Percentiles rank a stretch among this genome's conserved stretches.
Evolutionary conservation across 2,329 filamentous ascomycete species (phyloP).

Genomic region (Raffaelea arxii): DNA sequence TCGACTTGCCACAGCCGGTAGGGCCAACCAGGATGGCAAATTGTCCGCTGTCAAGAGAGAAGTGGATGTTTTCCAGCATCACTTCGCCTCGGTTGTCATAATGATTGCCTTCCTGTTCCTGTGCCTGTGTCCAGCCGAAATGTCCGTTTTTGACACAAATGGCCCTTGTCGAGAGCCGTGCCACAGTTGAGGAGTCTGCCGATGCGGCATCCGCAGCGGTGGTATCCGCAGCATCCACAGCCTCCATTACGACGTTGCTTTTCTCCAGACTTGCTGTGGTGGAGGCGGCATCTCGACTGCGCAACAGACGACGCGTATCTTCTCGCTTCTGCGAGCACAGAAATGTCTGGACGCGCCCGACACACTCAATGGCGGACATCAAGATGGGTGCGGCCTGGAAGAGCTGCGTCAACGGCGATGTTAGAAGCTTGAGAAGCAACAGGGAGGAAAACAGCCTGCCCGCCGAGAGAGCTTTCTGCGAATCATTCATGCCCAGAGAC

Average conservation of each 20-base stretch:
- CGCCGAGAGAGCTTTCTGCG: slow-evolving; percentile 18
- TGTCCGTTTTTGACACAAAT: too few species aligned
- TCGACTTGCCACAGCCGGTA: slow-evolving; percentile 13
- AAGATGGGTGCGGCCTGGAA: slow-evolving; percentile 23
- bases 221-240: too few species aligned
- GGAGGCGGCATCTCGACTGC: neutral
- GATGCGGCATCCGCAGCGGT: too few species aligned
- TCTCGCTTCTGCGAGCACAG: slow-evolving; percentile 17
- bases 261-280: neutral
- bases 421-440: slow-evolving; percentile 15
- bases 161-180: too few species aligned
- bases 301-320: slow-evolving; percentile 14
- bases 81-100: too few species aligned
- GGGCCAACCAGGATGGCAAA: slow-evolving; percentile 8
- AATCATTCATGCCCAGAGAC: slow-evolving; percentile 11
- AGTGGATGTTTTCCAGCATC: neutral
- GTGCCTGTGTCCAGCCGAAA: too few species aligned
- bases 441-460: slow-evolving; percentile 21
- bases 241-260: neutral
- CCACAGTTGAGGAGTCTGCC: too few species aligned
- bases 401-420: slow-evolving; percentile 18
- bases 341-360: slow-evolving; percentile 25
- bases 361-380: slow-evolving; percentile 21
- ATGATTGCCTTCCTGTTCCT: too few species aligned
- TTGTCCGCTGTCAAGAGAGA: neutral